Conservation (phyloP, 768 basidiomycete species). For the Kwoniella botswanensis region DNA sequence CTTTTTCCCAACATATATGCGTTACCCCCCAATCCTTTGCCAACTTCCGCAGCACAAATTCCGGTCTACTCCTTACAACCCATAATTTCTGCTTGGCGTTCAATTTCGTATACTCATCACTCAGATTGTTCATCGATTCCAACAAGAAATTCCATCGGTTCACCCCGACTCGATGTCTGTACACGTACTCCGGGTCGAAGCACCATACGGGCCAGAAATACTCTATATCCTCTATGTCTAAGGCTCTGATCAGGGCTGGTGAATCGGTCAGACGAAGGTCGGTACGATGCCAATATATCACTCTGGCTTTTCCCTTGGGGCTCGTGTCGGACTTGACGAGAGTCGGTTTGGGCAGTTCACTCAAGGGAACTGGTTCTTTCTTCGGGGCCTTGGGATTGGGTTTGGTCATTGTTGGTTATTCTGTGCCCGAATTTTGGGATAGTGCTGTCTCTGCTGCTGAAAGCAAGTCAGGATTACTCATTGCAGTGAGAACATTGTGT, state of each 20-base stretch:
- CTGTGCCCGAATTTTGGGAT: not conserved
- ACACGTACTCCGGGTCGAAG: conserved; percentile 56
- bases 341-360: not conserved
- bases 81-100: conserved; percentile 54
- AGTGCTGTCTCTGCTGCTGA: not conserved
- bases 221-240: conserved; percentile 30
- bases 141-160: conserved; percentile 56
- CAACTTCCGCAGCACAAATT: conserved; percentile 50
- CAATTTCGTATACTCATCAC: conserved; percentile 43
- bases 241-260: conserved; percentile 46
- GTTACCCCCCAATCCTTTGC: conserved; percentile 59
- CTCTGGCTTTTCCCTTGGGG: conserved; percentile 25
- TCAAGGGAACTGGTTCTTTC: conserved; percentile 3
- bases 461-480: not conserved
- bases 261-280: conserved; percentile 58
- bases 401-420: not conserved
- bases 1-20: conserved; percentile 57
- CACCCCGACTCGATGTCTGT: conserved; percentile 54
- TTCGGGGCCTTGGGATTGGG: not conserved
- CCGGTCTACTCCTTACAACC: conserved; percentile 56
- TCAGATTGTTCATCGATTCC: conserved; percentile 54
- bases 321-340: not conserved
- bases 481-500: not conserved
- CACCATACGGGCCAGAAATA: conserved; percentile 54
- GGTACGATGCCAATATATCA: conserved; percentile 59